phyloP scores from a whole-genome alignment of 2,329 filamentous ascomycete species.

The Pseudocercospora fuligena region DNA sequence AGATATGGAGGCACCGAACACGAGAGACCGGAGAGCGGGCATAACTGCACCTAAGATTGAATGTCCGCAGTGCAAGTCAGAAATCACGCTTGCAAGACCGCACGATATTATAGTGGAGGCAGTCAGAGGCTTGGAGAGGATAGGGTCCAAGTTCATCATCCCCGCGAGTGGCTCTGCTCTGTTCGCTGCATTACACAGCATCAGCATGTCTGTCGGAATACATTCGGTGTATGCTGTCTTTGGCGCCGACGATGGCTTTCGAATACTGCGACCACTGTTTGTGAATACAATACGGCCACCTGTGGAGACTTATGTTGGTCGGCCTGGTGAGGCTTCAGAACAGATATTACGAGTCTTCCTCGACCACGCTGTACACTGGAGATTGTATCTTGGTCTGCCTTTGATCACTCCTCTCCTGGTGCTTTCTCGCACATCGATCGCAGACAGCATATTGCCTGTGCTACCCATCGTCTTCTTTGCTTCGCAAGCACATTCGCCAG shows the following conservation, averaged over 20 bases:
- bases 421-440: conserved; percentile 67
- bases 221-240: conserved; percentile 70
- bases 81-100: conserved; percentile 76
- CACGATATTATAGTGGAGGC: conserved; percentile 73
- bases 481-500: conserved; percentile 53
- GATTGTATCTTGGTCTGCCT: conserved; percentile 65
- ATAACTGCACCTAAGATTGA: conserved; percentile 64
- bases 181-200: conserved; percentile 41
- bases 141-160: conserved; percentile 64
- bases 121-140: conserved; percentile 62
- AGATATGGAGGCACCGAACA: conserved; percentile 73
- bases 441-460: conserved; percentile 66
- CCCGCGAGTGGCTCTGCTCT: conserved; percentile 65
- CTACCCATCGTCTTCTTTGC: conserved; percentile 67
- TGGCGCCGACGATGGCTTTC: conserved; percentile 63
- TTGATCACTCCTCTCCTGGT: conserved; percentile 71
- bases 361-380: conserved; percentile 49
- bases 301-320: conserved; percentile 31
- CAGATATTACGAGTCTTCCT: conserved; percentile 25
- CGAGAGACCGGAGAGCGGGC: conserved; percentile 53
- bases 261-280: conserved; percentile 55
- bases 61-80: conserved; percentile 88
- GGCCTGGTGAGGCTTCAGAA: conserved; percentile 21
- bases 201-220: conserved; percentile 56
- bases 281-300: conserved; percentile 30